Evolutionary conservation across 2,329 filamentous ascomycete species (phyloP).

Genomic region (Phoma sp.): DNA sequence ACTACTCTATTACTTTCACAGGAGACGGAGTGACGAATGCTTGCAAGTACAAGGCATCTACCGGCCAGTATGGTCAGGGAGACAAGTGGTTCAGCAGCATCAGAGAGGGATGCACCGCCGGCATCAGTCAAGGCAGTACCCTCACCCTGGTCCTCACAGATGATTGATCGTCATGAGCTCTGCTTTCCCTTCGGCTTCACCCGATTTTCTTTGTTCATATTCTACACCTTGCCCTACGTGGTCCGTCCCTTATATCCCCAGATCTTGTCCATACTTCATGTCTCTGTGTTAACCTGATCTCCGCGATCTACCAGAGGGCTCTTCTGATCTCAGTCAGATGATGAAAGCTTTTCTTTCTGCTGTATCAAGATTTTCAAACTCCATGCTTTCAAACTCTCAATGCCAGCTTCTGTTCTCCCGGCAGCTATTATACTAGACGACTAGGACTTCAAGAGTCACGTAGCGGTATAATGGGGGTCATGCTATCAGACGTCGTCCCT

Average conservation of each 20-base stretch:
- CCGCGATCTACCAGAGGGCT: slow-evolving; percentile 22
- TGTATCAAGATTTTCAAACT: background rate
- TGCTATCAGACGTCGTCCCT: too few species aligned
- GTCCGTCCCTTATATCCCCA: slow-evolving; percentile 4
- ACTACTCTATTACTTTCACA: slow-evolving; percentile 79
- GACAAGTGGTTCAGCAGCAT: slow-evolving; percentile 51
- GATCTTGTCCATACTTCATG: slow-evolving; percentile 31
- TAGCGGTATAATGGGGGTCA: too few species aligned
- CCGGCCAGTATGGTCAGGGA: slow-evolving; percentile 66
- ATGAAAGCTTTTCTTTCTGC: background rate
- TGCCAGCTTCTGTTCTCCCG: too few species aligned
- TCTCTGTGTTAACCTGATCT: slow-evolving; percentile 27
- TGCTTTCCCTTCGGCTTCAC: background rate
- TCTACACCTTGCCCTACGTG: slow-evolving; percentile 11
- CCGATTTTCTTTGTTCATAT: slow-evolving; percentile 1
- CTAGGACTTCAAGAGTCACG: too few species aligned
- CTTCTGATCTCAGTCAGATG: slow-evolving; percentile 2
- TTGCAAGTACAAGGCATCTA: slow-evolving; percentile 67
- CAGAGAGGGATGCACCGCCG: slow-evolving; percentile 70
- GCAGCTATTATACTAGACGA: too few species aligned
- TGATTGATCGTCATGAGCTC: slow-evolving; percentile 17
- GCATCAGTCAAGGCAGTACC: slow-evolving; percentile 27
- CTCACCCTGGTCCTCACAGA: slow-evolving; percentile 39
- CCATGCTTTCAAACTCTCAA: background rate
- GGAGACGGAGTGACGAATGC: slow-evolving; percentile 65